Evolutionary conservation across 1,284 basidiomycete genomes (phyloP).

Genomic region (Ceratobasidium sp.): DNA sequence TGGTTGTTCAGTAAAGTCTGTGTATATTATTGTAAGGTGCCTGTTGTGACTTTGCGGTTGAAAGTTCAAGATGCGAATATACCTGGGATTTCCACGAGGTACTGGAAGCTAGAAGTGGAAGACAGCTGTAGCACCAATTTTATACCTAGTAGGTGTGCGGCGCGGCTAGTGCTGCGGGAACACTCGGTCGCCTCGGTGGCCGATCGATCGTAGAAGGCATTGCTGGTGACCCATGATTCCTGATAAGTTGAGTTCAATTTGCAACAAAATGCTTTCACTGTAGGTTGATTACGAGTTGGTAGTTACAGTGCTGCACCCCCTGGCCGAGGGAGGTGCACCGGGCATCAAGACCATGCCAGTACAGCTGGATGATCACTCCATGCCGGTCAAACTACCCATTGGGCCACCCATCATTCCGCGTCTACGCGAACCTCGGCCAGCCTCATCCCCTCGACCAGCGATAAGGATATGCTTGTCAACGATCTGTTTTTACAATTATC

Average conservation of each 20-base stretch:
- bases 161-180: not conserved
- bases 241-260: slow-evolving; percentile 5
- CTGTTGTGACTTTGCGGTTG: not conserved
- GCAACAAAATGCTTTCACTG: not conserved
- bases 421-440: slow-evolving; percentile 28
- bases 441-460: slow-evolving; percentile 39
- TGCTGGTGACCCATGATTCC: too few relatives aligned
- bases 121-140: not conserved
- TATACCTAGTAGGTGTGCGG: not conserved
- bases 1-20: not conserved
- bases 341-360: not conserved
- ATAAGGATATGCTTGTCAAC: slow-evolving; percentile 39
- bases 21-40: not conserved
- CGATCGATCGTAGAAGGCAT: not conserved
- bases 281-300: too few relatives aligned
- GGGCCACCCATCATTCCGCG: slow-evolving; percentile 40
- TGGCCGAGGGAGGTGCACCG: not conserved
- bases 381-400: slow-evolving; percentile 35
- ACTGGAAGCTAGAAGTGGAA: too few relatives aligned
- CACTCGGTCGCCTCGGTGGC: not conserved
- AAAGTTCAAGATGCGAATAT: too few relatives aligned
- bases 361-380: slow-evolving; percentile 22
- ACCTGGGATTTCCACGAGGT: too few relatives aligned
- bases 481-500: slow-evolving; percentile 51
- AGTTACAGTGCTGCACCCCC: too few relatives aligned